Evolutionary conservation across 176 grass and related monocot species (phyloP), one percentile per base, ranked within the genome.

Genomic region (Eragrostis curvula): DNA sequence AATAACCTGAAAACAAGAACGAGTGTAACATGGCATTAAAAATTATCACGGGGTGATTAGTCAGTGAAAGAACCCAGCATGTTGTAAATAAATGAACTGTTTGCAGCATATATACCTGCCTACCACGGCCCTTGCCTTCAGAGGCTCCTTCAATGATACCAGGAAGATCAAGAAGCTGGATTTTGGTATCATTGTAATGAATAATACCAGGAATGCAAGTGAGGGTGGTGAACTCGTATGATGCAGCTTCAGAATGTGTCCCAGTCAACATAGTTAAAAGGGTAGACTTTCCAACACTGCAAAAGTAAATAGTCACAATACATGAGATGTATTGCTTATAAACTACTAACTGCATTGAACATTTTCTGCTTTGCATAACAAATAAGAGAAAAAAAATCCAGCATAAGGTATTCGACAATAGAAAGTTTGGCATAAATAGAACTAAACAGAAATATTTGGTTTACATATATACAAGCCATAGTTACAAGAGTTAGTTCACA

Each of bases 81-180:
- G 44, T 5, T 23, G 20, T 1, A n/a, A 56, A 39, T 46, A 11
- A 86, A 51, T 53, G 45, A 75, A 51, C 3, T 25, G 55, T 55
- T 46, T 64, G 75, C 20, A 83, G 21, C 30, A 70, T 58, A 70
- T 58, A 73, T 81, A 99, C 96, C 96, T 99, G 96, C 83, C 96
- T 94, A 60, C 96, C 96, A 87, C 93, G 96, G 17, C 93, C 93
- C 85, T 96, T 99, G 82, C 96, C 96, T 93, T 99, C 96, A 81
- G 96, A 99, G 75, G 96, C 96, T 56, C 96, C 96, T 93, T 99
- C 96, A 93, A 99, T 99, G 81, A 99, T 99, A 87, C 93, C 96
- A 68, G 96, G 96, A 88, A 99, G 90, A 90, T 99, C 96, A 64
- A 99, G 96, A 87, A 99, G 91, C 73, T 99, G 96, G 74, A 99